These are phyloP conservation scores for Spizellomyces sp. DNA, from an alignment of 192 early-diverging fungal species.

Conservation along the genomic window DNA sequence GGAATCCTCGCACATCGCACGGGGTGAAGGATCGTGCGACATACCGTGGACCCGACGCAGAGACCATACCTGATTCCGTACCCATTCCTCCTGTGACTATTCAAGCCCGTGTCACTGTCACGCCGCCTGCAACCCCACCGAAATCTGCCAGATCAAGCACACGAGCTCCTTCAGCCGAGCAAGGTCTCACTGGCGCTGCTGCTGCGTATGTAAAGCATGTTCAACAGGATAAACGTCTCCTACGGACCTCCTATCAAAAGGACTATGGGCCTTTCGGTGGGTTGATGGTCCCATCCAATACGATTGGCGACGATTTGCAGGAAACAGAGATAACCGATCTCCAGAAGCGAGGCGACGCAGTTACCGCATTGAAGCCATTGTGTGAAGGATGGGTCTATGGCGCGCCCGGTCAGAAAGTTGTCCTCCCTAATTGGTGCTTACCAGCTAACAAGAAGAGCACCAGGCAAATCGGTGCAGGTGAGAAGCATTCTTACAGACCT, in stretches of 20 bases:
- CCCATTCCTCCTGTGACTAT: too few species aligned
- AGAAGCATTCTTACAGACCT: background rate
- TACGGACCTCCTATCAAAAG: slow-evolving; percentile 6
- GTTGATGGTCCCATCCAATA: background rate
- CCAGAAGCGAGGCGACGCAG: background rate
- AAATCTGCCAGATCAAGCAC: too few species aligned
- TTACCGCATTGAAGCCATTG: background rate
- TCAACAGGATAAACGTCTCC: background rate
- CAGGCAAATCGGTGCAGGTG: slow-evolving; percentile 2
- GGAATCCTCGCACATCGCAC: too few species aligned
- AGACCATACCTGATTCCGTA: too few species aligned
- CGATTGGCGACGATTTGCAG: background rate
- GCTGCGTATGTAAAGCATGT: too few species aligned
- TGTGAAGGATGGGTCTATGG: background rate
- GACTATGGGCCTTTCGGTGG: slow-evolving; percentile 6
- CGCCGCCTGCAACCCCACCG: too few species aligned
- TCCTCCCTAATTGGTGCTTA: background rate
- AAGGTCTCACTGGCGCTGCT: too few species aligned
- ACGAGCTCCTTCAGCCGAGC: too few species aligned
- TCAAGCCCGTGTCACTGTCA: too few species aligned
- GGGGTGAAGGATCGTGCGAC: too few species aligned
- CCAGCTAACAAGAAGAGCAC: background rate
- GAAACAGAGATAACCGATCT: background rate
- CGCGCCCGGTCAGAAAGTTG: background rate
- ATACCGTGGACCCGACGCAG: too few species aligned